phyloP scores from a whole-genome alignment of 1,139 yeast genomes.

The Williopsis jadinii region DNA sequence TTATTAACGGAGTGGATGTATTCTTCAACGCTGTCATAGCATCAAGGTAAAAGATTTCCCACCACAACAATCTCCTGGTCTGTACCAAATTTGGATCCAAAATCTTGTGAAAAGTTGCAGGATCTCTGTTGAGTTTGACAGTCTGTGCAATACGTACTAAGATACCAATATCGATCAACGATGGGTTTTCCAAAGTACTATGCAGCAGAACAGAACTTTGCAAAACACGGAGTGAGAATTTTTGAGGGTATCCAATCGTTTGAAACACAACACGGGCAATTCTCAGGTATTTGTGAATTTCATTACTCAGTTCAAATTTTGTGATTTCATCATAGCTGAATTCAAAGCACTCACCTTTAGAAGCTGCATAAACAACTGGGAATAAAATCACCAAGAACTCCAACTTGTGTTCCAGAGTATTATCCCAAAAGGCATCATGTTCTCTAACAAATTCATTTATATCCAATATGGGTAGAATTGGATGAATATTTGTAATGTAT shows the following conservation, averaged over 20 bases:
- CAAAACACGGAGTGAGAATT: conserved; percentile 39
- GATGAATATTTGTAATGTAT: conserved; percentile 46
- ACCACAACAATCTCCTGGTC: conserved; percentile 52
- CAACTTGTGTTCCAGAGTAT: conserved; percentile 21
- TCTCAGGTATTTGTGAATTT: conserved; percentile 40
- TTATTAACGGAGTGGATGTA: conserved; percentile 50
- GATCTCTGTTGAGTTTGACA: conserved; percentile 52
- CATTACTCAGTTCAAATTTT: conserved; percentile 35
- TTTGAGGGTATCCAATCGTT: conserved; percentile 47
- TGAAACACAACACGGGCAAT: conserved; percentile 44
- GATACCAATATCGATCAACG: conserved; percentile 27
- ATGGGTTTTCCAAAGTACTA: conserved; percentile 51
- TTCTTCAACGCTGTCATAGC: conserved; percentile 51
- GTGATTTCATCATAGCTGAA: conserved; percentile 26
- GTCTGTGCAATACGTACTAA: conserved; percentile 46
- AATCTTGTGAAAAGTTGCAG: conserved; percentile 41
- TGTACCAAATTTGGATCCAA: conserved; percentile 42
- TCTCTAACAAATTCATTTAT: conserved; percentile 35
- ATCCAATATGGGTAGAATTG: conserved; percentile 43
- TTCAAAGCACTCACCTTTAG: conserved; percentile 50
- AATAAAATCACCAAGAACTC: conserved; percentile 43
- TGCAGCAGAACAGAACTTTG: conserved; percentile 47
- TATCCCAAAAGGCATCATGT: conserved; percentile 46
- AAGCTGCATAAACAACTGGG: conserved; percentile 46
- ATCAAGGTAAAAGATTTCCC: conserved; percentile 58